Evolutionary conservation across 2,329 filamentous ascomycete genomes (phyloP).

Genomic region (Elsinoe australis): DNA sequence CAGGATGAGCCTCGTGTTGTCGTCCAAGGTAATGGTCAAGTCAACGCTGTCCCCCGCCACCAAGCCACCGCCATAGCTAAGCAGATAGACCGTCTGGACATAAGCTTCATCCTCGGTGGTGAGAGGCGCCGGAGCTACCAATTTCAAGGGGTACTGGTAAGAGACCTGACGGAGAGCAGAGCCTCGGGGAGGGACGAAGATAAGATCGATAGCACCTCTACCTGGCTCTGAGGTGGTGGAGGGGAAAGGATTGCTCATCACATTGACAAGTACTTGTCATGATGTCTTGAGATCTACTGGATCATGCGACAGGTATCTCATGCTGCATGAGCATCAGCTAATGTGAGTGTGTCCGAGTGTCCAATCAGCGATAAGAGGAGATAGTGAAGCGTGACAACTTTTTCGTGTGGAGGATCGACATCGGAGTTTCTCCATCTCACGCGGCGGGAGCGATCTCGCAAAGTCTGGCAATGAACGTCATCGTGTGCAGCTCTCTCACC

Average conservation of each 20-base stretch:
- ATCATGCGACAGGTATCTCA: background rate
- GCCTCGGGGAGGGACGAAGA: constrained; percentile 60
- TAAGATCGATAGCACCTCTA: constrained; percentile 67
- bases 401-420: no score
- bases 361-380: no score
- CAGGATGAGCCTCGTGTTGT: constrained; percentile 55
- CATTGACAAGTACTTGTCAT: background rate
- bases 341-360: no score
- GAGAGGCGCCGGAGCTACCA: constrained; percentile 70
- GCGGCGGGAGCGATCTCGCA: no score
- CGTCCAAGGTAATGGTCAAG: constrained; percentile 59
- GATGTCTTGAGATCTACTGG: background rate
- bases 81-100: constrained; percentile 70
- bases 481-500: no score
- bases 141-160: constrained; percentile 91
- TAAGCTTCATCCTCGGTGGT: constrained; percentile 27
- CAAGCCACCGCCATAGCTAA: constrained; percentile 91
- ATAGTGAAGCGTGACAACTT: no score
- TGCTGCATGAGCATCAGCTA: no score
- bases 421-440: no score
- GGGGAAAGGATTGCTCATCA: constrained; percentile 62
- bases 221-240: constrained; percentile 66
- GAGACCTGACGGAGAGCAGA: constrained; percentile 67
- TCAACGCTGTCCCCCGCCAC: constrained; percentile 79
- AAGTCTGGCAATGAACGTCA: no score